Evolutionary conservation across 108 stramenopile species (phyloP).

Genomic region (Licmophora abbreviata): DNA sequence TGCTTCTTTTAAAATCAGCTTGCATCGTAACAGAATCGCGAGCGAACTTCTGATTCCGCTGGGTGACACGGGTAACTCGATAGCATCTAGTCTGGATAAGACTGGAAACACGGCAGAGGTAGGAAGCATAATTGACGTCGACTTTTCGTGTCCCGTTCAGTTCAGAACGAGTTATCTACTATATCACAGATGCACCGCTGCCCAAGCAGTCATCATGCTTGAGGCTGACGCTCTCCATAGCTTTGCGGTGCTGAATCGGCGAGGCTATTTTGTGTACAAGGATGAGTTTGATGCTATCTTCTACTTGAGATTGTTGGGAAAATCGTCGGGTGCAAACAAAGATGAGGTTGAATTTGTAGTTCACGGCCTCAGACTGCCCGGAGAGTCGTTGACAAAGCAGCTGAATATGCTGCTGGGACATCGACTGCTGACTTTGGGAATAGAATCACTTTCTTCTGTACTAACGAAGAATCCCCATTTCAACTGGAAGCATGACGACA

Average conservation of each 20-base stretch:
- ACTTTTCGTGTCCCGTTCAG: constrained; percentile 52
- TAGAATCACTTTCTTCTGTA: constrained; percentile 52
- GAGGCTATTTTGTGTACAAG: constrained; percentile 61
- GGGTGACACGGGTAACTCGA: not conserved
- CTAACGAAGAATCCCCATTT: constrained; percentile 69
- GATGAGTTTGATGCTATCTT: constrained; percentile 64
- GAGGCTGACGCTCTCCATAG: constrained; percentile 63
- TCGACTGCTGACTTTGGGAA: constrained; percentile 42
- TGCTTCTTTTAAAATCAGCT: constrained; percentile 10
- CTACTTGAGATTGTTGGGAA: constrained; percentile 60
- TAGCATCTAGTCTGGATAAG: too few species aligned
- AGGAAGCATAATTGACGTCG: too few species aligned
- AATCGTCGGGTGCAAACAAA: not conserved
- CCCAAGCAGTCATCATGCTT: constrained; percentile 44
- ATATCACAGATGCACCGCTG: constrained; percentile 47
- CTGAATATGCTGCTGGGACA: constrained; percentile 48
- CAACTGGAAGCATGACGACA: constrained; percentile 35
- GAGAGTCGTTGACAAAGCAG: constrained; percentile 56
- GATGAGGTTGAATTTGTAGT: constrained; percentile 54
- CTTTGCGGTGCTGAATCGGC: constrained; percentile 65
- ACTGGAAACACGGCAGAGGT: too few species aligned
- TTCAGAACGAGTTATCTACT: constrained; percentile 30
- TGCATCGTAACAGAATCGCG: constrained; percentile 52
- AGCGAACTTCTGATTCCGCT: constrained; percentile 41
- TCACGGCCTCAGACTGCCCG: constrained; percentile 46